Base-by-base conservation (phyloP, 225 moss, liverwort and hornwort genomes). In the Pseudoscleropodium purum region DNA sequence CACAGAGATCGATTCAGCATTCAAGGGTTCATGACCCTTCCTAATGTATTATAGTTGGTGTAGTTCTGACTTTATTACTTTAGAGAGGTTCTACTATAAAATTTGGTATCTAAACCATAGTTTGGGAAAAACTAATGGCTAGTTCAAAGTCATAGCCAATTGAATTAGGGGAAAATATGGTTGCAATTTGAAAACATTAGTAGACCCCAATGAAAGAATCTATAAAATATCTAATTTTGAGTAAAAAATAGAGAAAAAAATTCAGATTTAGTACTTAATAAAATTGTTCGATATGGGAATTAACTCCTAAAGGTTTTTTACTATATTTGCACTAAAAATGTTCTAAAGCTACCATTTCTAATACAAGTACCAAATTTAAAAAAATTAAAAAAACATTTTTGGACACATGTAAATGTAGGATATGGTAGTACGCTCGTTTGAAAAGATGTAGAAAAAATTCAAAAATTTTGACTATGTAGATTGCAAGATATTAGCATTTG, bases 231-330 rank as follows among this genome's bases (percentile, higher is more conserved):
- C 1, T 39, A 56, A 14, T 41, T 41, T 43, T 15, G 16, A 73
- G 1, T n/a, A 16, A 57, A 9, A 43, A 43, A 3, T 26, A 14
- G 15, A 72, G 2, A 41, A 36, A 15, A n/a, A 39, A 7, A 7
- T 39, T 0, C 0, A 0, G 3, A 39, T 1, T 41, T 2, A 0
- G 21, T 39, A 24, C 1, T 70, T 70, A 4, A 70, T 23, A 25
- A 70, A 39, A 25, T 1, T 3, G 2, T 24, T 70, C 39, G 39
- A 70, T 39, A 39, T 39, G 4, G 24, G 4, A 69, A n/a, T 52
- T 49, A 49, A 49, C 10, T 11, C 11, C 49, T 49, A 49, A 49
- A 49, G 49, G 49, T 10, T 11, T 49, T 49, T 49, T 10, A 49
- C 10, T 49, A 49, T 11, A 9, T 49, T 9, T 49, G 49, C 49